These are phyloP conservation scores for Termitomyces sp. DNA, from an alignment of 768 basidiomycete genomes.

Conservation along the genomic window DNA sequence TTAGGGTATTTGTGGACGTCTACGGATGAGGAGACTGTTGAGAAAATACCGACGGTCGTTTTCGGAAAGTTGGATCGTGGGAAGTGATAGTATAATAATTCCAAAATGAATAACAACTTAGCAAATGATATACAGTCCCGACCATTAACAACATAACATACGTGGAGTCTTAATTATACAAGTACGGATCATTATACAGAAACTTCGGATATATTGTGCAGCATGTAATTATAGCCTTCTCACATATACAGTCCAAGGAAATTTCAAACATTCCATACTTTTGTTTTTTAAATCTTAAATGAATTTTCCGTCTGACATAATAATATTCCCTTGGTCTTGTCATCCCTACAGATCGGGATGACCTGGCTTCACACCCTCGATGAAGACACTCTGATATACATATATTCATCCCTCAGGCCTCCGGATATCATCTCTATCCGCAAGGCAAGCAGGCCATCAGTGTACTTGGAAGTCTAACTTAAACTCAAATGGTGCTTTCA, in stretches of 20 bases:
- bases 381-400: constrained; percentile 26
- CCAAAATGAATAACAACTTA: neutral
- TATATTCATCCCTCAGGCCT: constrained; percentile 26
- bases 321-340: neutral
- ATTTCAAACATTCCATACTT: neutral
- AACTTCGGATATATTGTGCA: neutral
- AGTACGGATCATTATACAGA: neutral
- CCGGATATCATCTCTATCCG: constrained; percentile 36
- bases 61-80: constrained; percentile 11
- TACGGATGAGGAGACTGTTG: neutral
- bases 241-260: neutral
- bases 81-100: neutral
- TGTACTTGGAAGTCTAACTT: neutral
- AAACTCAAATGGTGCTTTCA: constrained; percentile 14
- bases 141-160: neutral
- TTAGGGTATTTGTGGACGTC: neutral
- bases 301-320: neutral
- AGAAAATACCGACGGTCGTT: constrained; percentile 9
- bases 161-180: neutral
- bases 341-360: neutral
- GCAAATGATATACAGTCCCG: neutral
- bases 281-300: neutral
- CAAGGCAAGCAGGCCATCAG: constrained; percentile 26
- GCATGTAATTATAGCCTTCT: no score
- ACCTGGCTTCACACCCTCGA: constrained; percentile 6